These are phyloP conservation scores for Trichosporon asahii DNA, from an alignment of 1,284 basidiomycete species.

Conservation along the genomic window DNA sequence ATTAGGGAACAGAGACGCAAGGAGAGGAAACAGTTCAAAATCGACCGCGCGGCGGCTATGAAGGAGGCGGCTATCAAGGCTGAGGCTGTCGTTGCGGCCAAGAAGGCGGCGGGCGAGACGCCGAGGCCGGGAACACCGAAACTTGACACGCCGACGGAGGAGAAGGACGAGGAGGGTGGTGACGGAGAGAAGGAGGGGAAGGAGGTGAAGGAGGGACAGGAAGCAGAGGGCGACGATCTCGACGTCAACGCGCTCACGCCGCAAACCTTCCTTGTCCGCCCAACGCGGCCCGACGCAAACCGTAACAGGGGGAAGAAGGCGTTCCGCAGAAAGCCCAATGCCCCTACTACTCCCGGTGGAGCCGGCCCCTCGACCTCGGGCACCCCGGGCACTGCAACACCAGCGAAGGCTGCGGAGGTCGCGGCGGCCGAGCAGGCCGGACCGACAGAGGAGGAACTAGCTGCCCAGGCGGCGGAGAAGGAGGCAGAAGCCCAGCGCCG, in stretches of 20 bases:
- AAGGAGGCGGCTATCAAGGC: slow-evolving; percentile 50
- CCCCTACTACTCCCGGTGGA: too few relatives aligned
- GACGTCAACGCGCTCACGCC: slow-evolving; percentile 39
- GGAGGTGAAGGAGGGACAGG: slow-evolving; percentile 9
- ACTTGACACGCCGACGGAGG: slow-evolving; percentile 14
- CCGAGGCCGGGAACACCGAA: slow-evolving; percentile 8
- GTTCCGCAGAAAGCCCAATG: slow-evolving; percentile 33
- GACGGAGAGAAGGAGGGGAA: slow-evolving; percentile 18
- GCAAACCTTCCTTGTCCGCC: slow-evolving; percentile 50
- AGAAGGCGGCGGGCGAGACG: slow-evolving; percentile 24
- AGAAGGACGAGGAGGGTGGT: background rate
- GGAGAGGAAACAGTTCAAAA: slow-evolving; percentile 84
- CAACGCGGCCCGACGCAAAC: slow-evolving; percentile 47
- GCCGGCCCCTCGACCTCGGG: background rate
- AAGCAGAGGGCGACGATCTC: slow-evolving; percentile 1
- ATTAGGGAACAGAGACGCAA: slow-evolving; percentile 75
- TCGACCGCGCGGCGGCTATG: slow-evolving; percentile 62
- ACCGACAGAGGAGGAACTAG: background rate
- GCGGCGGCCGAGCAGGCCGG: background rate
- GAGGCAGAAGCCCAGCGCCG: background rate
- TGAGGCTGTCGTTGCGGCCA: slow-evolving; percentile 45
- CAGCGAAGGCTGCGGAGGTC: background rate
- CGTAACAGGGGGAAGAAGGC: slow-evolving; percentile 45
- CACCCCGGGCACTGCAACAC: background rate
- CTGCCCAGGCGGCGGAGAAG: background rate